Evolutionary conservation across 305 asterid species (phyloP).

Genomic region (Petunia hybrid): DNA sequence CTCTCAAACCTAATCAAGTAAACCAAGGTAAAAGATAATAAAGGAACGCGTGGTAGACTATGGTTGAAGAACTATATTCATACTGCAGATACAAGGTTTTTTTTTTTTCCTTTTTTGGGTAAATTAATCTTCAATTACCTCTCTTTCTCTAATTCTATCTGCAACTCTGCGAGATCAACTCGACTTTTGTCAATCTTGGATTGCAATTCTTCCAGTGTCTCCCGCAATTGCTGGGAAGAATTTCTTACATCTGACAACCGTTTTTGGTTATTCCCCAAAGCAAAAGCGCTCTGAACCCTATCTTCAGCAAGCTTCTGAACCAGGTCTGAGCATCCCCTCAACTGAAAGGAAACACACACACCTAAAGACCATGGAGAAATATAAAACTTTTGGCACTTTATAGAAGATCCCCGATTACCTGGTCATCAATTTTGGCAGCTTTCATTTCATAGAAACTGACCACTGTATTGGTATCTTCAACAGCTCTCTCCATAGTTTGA

Average conservation of each 20-base stretch:
- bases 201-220: slow-evolving; percentile 74
- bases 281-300: slow-evolving; percentile 57
- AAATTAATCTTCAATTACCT: slow-evolving; percentile 55
- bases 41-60: not conserved
- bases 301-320: slow-evolving; percentile 76
- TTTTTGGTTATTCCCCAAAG: slow-evolving; percentile 69
- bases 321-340: slow-evolving; percentile 75
- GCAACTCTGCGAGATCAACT: slow-evolving; percentile 65
- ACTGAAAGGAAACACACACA: slow-evolving; percentile 57
- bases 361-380: not conserved
- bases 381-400: slow-evolving; percentile 29
- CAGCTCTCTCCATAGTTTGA: slow-evolving; percentile 62
- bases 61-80: not conserved
- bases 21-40: slow-evolving; percentile 35
- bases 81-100: slow-evolving; percentile 15
- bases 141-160: slow-evolving; percentile 87
- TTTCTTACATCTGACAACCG: slow-evolving; percentile 62
- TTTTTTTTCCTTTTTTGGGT: too few species aligned
- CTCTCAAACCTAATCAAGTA: slow-evolving; percentile 66
- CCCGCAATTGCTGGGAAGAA: slow-evolving; percentile 61
- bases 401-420: slow-evolving; percentile 53
- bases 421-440: slow-evolving; percentile 88
- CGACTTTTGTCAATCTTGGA: slow-evolving; percentile 72
- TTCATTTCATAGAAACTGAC: slow-evolving; percentile 63
- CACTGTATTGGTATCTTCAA: slow-evolving; percentile 67